A percentile compares a stretch with the other conserved stretches of the same genome.
phyloP scores from a whole-genome alignment of 306 rosid genomes.

The Trichosanthes cucumerina region DNA sequence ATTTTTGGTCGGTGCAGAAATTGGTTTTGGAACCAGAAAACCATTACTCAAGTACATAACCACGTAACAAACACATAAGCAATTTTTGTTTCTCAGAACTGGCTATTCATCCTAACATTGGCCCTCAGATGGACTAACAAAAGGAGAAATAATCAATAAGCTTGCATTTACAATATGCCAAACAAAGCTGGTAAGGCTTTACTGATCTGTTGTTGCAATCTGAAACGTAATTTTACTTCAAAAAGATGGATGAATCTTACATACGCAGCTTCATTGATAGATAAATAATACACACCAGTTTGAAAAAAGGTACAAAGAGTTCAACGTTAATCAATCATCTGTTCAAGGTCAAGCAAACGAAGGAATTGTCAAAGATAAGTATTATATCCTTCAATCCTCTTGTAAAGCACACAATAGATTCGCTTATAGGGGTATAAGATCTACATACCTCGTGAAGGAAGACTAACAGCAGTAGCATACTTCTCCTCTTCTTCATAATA shows the following conservation, averaged over 20 bases:
- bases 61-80: neutral
- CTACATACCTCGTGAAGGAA: constrained; percentile 48
- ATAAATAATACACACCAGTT: neutral
- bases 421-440: neutral
- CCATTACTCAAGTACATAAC: neutral
- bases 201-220: neutral
- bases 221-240: neutral
- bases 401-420: neutral
- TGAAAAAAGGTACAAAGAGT: neutral
- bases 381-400: neutral
- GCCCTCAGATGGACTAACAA: neutral
- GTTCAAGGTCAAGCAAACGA: neutral
- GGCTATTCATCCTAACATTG: neutral
- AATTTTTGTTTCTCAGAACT: neutral
- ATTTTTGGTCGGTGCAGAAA: neutral
- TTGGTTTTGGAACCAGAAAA: neutral
- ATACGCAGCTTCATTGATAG: neutral
- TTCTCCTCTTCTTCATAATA: constrained; percentile 92
- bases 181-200: neutral
- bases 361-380: neutral
- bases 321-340: neutral
- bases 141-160: neutral
- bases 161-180: neutral
- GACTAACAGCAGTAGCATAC: constrained; percentile 39
- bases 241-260: neutral